A percentile compares a stretch with the other conserved stretches of the same genome.
Evolutionary conservation across 2,329 filamentous ascomycete species (phyloP).

Genomic region (Fusarium sp.): DNA sequence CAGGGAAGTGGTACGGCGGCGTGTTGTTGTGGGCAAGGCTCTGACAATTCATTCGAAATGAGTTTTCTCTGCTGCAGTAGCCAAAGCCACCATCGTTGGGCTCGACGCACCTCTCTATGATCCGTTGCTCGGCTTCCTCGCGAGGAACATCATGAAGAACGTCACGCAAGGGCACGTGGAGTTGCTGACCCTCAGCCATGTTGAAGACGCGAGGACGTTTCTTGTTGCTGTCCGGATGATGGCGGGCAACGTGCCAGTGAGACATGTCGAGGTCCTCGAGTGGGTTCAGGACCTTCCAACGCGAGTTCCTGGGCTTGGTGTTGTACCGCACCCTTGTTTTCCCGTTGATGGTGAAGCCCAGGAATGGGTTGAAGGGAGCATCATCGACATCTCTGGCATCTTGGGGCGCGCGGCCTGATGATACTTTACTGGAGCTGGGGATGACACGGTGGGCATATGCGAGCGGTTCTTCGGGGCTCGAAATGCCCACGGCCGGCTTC

Average conservation of each 20-base stretch:
- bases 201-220: conserved; percentile 23
- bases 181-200: conserved; percentile 1
- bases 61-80: conserved; percentile 13
- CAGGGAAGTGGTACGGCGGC: conserved; percentile 29
- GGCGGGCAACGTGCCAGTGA: conserved; percentile 27
- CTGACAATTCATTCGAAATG: conserved; percentile 23
- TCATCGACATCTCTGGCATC: neutral
- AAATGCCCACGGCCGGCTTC: neutral
- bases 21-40: conserved; percentile 30
- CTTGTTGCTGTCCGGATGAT: neutral
- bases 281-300: conserved; percentile 36
- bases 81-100: conserved; percentile 26
- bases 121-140: neutral
- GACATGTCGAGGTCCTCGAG: conserved; percentile 36
- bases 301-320: conserved; percentile 15
- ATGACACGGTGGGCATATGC: neutral
- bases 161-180: conserved; percentile 26
- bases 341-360: conserved; percentile 12
- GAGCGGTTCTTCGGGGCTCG: neutral
- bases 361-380: conserved; percentile 36
- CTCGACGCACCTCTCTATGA: conserved; percentile 26
- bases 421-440: neutral
- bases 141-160: conserved; percentile 29
- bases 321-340: conserved; percentile 1
- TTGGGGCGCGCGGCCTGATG: neutral